Evolutionary conservation across 176 grass and related monocot genomes (phyloP), one percentile per base, ranked within the genome.

Genomic region (Oryza longistaminata): DNA sequence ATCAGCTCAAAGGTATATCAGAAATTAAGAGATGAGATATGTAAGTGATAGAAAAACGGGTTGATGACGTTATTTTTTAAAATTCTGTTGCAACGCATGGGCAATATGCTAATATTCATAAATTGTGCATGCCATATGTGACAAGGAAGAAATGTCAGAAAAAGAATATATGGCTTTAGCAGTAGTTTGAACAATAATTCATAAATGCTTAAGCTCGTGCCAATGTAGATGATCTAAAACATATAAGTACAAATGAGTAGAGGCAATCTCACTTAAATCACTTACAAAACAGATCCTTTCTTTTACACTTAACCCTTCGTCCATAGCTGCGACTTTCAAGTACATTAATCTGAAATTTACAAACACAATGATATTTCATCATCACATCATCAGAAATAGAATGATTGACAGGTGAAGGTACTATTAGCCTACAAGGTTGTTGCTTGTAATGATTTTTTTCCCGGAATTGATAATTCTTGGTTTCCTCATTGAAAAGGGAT

Each of bases 271-370:
- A 37, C 71, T 83, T 65, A 78, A 69, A 79, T 79, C 69, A 85
- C 87, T 89, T 89, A 89, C 87, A 81, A 89, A 85, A 72, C 88
- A 85, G 35, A 90, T 86, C 78, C 88, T 76, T 85, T 90, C 83
- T 90, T 90, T 90, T 85, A 70, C 53, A 86, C 83, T 90, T 81
- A 90, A 76, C n/a, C 88, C 88, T 81, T 82, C 83, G 64, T 85
- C 88, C 88, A 90, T 90, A 34, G 77, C 78, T 71, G 83, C 83
- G 71, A 90, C 92, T 90, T 87, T 93, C 69, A 98, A 82, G 87
- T 98, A 98, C 81, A 98, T 88, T 85, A 98, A 92, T 86, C 96
- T 98, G 89, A 71, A 82, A 78, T 77, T 85, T 66, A 62, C 71
- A 85, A 40, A 79, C 72, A 76, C 83, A 65, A 80, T 53, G 78